phyloP scores from a whole-genome alignment of 306 rosid species.

The Pueraria montana region DNA sequence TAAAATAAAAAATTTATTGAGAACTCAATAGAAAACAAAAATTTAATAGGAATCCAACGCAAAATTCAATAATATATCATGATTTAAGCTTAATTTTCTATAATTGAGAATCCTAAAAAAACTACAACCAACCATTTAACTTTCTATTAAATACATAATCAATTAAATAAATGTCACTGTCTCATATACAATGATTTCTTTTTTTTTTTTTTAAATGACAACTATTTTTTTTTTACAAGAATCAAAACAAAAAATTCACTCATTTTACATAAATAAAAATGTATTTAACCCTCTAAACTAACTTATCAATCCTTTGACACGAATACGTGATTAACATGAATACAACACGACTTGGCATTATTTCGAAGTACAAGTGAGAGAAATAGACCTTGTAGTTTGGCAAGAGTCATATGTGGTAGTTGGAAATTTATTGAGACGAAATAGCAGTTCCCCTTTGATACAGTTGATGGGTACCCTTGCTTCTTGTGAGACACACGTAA shows the following conservation, averaged over 20 bases:
- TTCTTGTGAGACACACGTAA: constrained; percentile 10
- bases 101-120: no score
- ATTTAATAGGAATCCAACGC: no score
- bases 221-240: neutral
- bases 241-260: neutral
- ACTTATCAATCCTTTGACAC: neutral
- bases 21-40: no score
- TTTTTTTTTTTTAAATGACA: neutral
- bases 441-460: neutral
- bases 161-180: no score
- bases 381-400: neutral
- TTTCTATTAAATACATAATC: no score
- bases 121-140: no score
- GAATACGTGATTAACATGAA: neutral
- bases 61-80: no score
- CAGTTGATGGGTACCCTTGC: constrained; percentile 5
- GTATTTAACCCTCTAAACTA: neutral
- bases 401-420: neutral
- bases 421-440: constrained; percentile 10
- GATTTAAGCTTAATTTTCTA: no score
- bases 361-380: neutral
- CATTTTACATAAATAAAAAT: neutral
- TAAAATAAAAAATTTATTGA: no score
- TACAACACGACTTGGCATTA: neutral
- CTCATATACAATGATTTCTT: no score